These are phyloP conservation scores for Leccinum obscurum DNA, from an alignment of 768 basidiomycete species.

Conservation along the genomic window DNA sequence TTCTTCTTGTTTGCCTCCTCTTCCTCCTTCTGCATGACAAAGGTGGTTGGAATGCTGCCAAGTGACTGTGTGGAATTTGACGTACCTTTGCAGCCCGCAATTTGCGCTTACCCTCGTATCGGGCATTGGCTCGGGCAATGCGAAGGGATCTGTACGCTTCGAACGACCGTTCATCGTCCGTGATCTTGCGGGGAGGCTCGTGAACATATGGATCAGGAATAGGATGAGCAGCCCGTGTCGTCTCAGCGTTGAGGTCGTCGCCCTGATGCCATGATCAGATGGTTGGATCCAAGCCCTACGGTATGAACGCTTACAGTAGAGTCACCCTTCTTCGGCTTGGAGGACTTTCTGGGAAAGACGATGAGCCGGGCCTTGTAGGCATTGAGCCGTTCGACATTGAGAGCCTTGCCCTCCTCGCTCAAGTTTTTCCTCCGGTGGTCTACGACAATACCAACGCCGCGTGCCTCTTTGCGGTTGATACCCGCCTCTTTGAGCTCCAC, in stretches of 20 bases:
- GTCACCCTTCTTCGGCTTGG: conserved; percentile 96
- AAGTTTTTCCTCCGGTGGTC: conserved; percentile 96
- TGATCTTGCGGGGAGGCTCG: conserved; percentile 93
- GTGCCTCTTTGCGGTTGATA: conserved; percentile 89
- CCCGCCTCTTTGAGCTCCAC: conserved; percentile 96
- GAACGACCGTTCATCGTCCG: conserved; percentile 85
- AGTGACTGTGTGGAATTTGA: conserved; percentile 8
- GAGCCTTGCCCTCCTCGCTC: conserved; percentile 93
- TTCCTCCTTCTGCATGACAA: conserved; percentile 68
- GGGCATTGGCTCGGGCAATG: conserved; percentile 72
- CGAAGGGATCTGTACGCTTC: conserved; percentile 90
- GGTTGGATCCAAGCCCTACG: neutral
- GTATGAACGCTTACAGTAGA: conserved; percentile 62
- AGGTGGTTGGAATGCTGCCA: conserved; percentile 17
- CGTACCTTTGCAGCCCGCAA: conserved; percentile 81
- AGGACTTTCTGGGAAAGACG: conserved; percentile 95
- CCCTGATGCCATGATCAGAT: conserved; percentile 46
- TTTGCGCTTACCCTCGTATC: conserved; percentile 88
- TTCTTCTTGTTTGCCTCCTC: conserved; percentile 94
- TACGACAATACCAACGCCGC: conserved; percentile 90
- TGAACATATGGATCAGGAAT: conserved; percentile 66
- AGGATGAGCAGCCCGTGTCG: conserved; percentile 65
- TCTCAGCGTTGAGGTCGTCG: conserved; percentile 77
- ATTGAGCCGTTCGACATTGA: conserved; percentile 93
- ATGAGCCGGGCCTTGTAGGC: conserved; percentile 92